Base-by-base conservation (phyloP, 2,329 filamentous ascomycete species). In the Cadophora gregata region DNA sequence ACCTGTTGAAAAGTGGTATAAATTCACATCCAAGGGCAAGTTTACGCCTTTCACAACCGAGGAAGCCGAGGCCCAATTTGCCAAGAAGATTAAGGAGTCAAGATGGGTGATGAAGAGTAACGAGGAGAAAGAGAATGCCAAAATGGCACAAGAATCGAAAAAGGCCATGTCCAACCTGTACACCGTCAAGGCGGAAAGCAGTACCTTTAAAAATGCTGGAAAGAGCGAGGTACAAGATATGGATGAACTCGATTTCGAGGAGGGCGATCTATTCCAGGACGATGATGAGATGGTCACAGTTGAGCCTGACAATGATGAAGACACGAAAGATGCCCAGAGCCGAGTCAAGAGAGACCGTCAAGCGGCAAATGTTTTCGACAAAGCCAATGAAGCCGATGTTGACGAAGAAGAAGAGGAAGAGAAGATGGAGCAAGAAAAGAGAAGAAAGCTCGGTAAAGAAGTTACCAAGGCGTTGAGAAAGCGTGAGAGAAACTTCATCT, bases 1-100 rank as follows among this genome's bases (percentile, higher is more conserved):
- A 2, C 96, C 96, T 0, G 81, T 98, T 21, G 95, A 99, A 79
- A 97, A 97, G 76, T 97, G 92, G 90, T 99, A 99, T 81, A 91
- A 88, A 64, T 96, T 97, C 77, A 89, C 86, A 4, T 85, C 90
- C 51, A 95, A 95, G 77, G 91, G 93, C 64, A 87, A 90, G 12
- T 95, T 96, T 76, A 89, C 90, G 76, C 85, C 88, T 0, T 87
- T 94, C 78, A 90, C 88, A 0, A 88, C 94, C 12, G 94, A 97
- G 69, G 90, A 97, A 76, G 93, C 92, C 0, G 94, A 98, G 77
- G 90, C 90, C 64, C 84, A 89, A 65, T 93, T 97, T 90, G 88
- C 86, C 67, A 91, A 92, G 78, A 93, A 93, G 77, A 85, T 88
- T 58, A 90, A 90, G 67, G 87, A 91, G 56, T 89, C 91, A 24